A percentile compares a stretch with the other conserved stretches of the same genome.
Evolutionary conservation across 2,329 filamentous ascomycete genomes (phyloP).

Genomic region (Dactylellina drechsleri): DNA sequence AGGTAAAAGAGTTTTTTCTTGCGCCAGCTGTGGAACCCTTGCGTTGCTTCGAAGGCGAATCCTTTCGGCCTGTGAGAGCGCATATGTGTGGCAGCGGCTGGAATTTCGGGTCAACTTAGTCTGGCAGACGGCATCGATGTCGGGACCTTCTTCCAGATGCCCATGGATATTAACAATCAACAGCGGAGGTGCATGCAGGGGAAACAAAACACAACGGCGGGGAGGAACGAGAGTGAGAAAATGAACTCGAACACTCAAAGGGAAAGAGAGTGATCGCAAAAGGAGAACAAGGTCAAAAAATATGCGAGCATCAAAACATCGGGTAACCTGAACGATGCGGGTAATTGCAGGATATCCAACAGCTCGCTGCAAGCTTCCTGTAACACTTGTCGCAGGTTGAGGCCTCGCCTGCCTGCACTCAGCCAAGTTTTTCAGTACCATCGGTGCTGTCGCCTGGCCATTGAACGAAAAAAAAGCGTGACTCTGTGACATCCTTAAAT

Average conservation of each 20-base stretch:
- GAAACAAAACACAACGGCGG: slow-evolving; percentile 3
- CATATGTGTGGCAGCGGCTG: slow-evolving; percentile 27
- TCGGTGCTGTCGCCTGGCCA: neutral
- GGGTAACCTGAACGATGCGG: slow-evolving; percentile 36
- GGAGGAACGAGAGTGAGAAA: slow-evolving; percentile 9
- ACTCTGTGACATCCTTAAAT: no score
- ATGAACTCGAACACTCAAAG: neutral
- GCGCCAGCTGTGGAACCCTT: slow-evolving; percentile 37
- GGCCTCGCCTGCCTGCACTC: slow-evolving; percentile 12
- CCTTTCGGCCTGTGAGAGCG: slow-evolving; percentile 24
- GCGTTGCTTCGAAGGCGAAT: slow-evolving; percentile 34
- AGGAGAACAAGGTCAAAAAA: neutral
- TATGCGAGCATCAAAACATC: slow-evolving; percentile 32
- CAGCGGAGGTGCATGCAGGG: neutral
- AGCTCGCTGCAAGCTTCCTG: slow-evolving; percentile 33
- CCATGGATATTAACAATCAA: neutral
- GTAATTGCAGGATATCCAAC: slow-evolving; percentile 53
- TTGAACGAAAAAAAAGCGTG: neutral
- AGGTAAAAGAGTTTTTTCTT: slow-evolving; percentile 20
- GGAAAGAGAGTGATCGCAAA: slow-evolving; percentile 6
- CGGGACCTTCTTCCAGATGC: slow-evolving; percentile 6
- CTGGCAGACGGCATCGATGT: slow-evolving; percentile 1
- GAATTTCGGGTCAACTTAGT: slow-evolving; percentile 34
- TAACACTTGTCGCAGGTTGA: slow-evolving; percentile 53
- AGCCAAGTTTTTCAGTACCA: neutral